These are phyloP conservation scores for Fusarium virguliforme DNA, from an alignment of 2,329 filamentous ascomycete species.

Conservation along the genomic window DNA sequence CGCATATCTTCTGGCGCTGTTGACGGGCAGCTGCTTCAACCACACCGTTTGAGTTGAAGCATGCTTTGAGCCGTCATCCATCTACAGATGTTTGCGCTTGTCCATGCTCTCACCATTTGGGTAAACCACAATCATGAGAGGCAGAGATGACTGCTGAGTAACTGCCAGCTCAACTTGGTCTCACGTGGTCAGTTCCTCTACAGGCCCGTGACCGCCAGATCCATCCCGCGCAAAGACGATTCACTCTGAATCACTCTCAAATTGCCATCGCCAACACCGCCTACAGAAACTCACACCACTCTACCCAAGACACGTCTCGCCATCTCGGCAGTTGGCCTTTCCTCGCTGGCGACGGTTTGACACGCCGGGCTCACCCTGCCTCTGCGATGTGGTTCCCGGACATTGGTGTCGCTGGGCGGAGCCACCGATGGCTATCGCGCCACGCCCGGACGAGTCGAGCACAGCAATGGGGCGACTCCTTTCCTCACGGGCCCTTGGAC, in stretches of 20 bases:
- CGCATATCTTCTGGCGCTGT: background rate
- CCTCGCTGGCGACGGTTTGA: constrained; percentile 23
- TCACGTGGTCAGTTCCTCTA: constrained; percentile 4
- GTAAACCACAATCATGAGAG: background rate
- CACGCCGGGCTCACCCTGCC: constrained; percentile 35
- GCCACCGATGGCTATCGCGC: constrained; percentile 33
- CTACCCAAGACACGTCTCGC: background rate
- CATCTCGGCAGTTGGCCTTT: constrained; percentile 34
- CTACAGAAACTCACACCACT: constrained; percentile 5
- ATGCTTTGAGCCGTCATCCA: background rate
- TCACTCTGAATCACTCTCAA: constrained; percentile 1
- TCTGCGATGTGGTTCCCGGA: constrained; percentile 12
- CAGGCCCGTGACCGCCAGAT: background rate
- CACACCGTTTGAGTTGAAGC: constrained; percentile 7
- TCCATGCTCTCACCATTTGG: background rate
- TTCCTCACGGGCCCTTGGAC: constrained; percentile 29
- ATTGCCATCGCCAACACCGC: constrained; percentile 9
- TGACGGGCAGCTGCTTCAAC: constrained; percentile 8
- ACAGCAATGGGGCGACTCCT: constrained; percentile 37
- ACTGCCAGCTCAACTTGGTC: background rate
- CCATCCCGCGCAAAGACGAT: background rate
- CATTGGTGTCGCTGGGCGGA: constrained; percentile 30
- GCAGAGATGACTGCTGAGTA: background rate
- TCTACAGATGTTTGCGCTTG: constrained; percentile 1
- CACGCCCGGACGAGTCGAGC: constrained; percentile 22